These are phyloP conservation scores for Fusarium continuum DNA, from an alignment of 2,329 filamentous ascomycete genomes.

Conservation along the genomic window DNA sequence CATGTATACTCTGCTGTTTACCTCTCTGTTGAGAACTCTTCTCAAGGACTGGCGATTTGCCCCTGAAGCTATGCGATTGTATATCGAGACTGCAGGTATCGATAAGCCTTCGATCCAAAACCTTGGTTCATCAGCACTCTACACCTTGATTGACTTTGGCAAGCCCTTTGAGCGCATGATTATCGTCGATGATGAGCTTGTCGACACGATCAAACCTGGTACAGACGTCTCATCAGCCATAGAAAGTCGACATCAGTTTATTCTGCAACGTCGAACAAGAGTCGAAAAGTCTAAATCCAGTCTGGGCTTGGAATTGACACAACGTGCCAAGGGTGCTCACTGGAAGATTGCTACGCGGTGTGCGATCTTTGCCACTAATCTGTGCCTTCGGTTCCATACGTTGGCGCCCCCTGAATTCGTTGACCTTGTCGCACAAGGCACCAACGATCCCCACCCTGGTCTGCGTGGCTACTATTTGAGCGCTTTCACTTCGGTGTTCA, in stretches of 20 bases:
- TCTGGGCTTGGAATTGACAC: constrained; percentile 82
- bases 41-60: constrained; percentile 95
- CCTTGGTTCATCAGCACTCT: constrained; percentile 81
- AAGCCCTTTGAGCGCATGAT: constrained; percentile 88
- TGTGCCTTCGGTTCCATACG: constrained; percentile 90
- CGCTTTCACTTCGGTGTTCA: constrained; percentile 79
- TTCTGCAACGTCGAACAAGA: constrained; percentile 75
- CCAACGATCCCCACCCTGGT: constrained; percentile 90
- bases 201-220: constrained; percentile 75
- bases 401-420: constrained; percentile 85
- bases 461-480: constrained; percentile 83
- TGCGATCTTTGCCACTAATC: constrained; percentile 87
- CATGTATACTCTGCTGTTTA: constrained; percentile 89
- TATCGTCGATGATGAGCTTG: constrained; percentile 75
- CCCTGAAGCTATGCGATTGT: constrained; percentile 86
- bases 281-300: constrained; percentile 87
- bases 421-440: constrained; percentile 81
- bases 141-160: constrained; percentile 90
- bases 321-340: constrained; percentile 80
- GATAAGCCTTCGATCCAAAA: constrained; percentile 96
- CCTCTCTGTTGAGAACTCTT: constrained; percentile 86
- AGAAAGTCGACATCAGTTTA: constrained; percentile 69
- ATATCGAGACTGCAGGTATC: constrained; percentile 87
- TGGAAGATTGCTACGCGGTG: constrained; percentile 97
- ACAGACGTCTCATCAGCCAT: constrained; percentile 71